These are phyloP conservation scores for Gamarada debralockiae DNA, from an alignment of 495 filamentous ascomycete species.

Conservation along the genomic window DNA sequence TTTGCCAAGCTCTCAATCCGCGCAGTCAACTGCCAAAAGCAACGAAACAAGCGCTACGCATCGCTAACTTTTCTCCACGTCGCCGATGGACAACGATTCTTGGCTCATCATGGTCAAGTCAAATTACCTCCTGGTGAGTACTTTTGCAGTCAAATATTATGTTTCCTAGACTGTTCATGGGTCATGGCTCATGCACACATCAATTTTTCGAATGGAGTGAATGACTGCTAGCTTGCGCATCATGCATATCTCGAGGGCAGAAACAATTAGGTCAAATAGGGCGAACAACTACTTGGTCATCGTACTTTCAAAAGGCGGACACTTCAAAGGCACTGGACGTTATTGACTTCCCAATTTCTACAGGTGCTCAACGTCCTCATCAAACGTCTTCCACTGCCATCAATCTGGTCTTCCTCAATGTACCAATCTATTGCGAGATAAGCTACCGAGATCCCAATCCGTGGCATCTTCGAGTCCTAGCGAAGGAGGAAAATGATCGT, in stretches of 20 bases:
- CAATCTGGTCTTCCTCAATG: slow-evolving; percentile 35
- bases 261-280: too few relatives aligned
- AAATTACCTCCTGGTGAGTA: background rate
- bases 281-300: too few relatives aligned
- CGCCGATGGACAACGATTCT: slow-evolving; percentile 30
- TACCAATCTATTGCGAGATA: slow-evolving; percentile 33
- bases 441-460: slow-evolving; percentile 37
- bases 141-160: slow-evolving; percentile 2
- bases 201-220: too few relatives aligned
- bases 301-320: too few relatives aligned
- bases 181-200: too few relatives aligned
- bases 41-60: slow-evolving; percentile 27
- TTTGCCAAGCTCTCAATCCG: slow-evolving; percentile 30
- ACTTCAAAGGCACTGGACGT: too few relatives aligned
- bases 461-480: slow-evolving; percentile 35
- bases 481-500: slow-evolving; percentile 31
- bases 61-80: slow-evolving; percentile 33
- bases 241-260: too few relatives aligned
- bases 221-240: too few relatives aligned
- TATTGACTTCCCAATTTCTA: too few relatives aligned
- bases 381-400: background rate
- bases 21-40: slow-evolving; percentile 34
- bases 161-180: too few relatives aligned
- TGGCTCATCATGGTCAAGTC: slow-evolving; percentile 28
- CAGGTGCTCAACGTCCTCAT: background rate